These are phyloP conservation scores for Calonectria multiphialidica DNA, from an alignment of 2,329 filamentous ascomycete species.

Conservation along the genomic window DNA sequence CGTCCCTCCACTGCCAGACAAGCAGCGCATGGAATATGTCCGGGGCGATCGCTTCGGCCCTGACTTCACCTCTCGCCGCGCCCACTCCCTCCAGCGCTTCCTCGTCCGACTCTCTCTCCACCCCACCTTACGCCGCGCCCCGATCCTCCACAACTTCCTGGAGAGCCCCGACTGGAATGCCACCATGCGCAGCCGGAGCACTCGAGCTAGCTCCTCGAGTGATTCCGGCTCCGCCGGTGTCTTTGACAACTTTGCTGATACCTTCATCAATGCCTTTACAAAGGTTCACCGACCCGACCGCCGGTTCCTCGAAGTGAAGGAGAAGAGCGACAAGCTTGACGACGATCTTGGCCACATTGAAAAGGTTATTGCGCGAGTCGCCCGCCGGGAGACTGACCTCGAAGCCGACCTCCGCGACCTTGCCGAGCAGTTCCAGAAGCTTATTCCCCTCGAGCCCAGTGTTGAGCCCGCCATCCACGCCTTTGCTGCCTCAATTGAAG, in stretches of 20 bases:
- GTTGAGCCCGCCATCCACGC: conserved; percentile 85
- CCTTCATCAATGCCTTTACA: conserved; percentile 95
- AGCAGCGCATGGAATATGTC: conserved; percentile 99
- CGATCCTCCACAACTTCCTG: conserved; percentile 88
- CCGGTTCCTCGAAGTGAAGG: conserved; percentile 93
- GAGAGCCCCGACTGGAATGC: conserved; percentile 97
- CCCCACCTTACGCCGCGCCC: conserved; percentile 85
- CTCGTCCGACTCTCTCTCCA: conserved; percentile 88
- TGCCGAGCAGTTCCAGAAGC: conserved; percentile 93
- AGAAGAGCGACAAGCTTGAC: conserved; percentile 92
- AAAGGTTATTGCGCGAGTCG: conserved; percentile 93
- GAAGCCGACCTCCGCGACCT: conserved; percentile 91
- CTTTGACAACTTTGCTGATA: conserved; percentile 95
- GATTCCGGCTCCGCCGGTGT: conserved; percentile 73
- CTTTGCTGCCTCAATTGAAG: conserved; percentile 88
- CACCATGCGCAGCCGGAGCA: conserved; percentile 85
- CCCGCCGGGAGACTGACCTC: conserved; percentile 87
- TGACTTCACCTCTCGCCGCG: conserved; percentile 91
- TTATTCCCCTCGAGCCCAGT: conserved; percentile 89
- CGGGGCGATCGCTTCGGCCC: conserved; percentile 93
- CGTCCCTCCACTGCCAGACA: conserved; percentile 94
- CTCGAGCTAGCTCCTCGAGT: conserved; percentile 69
- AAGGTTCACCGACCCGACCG: conserved; percentile 97
- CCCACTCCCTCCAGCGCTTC: conserved; percentile 92
- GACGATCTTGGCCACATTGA: conserved; percentile 94